phyloP scores from a whole-genome alignment of 768 basidiomycete genomes.

The Neoboletus brunneissimus region DNA sequence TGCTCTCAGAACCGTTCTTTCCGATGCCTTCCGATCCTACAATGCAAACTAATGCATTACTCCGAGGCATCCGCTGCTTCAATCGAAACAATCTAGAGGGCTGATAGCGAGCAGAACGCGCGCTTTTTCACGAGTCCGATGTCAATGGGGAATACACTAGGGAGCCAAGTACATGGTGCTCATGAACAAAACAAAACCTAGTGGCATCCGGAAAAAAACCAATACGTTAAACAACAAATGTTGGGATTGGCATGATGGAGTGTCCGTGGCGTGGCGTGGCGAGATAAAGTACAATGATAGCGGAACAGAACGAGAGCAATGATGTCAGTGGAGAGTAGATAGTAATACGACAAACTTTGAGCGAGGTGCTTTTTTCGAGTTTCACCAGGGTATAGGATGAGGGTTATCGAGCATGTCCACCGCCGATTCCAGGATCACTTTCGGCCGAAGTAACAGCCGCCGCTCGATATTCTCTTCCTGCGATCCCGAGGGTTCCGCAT shows the following conservation, averaged over 20 bases:
- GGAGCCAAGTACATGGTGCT: not conserved
- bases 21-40: too few relatives aligned
- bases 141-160: slow-evolving; percentile 2
- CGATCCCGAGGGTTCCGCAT: slow-evolving; percentile 19
- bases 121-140: not conserved
- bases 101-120: not conserved
- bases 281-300: slow-evolving; percentile 16
- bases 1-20: too few relatives aligned
- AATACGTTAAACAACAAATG: slow-evolving; percentile 5
- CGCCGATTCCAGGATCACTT: slow-evolving; percentile 74
- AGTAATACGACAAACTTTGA: not conserved
- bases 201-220: not conserved
- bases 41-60: too few relatives aligned
- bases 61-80: not conserved
- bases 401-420: slow-evolving; percentile 41
- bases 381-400: not conserved
- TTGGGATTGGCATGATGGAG: slow-evolving; percentile 11
- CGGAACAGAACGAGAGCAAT: slow-evolving; percentile 1
- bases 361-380: not conserved
- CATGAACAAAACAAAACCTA: slow-evolving; percentile 3
- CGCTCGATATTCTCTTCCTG: slow-evolving; percentile 51
- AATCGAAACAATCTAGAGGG: not conserved
- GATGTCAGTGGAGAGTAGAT: not conserved
- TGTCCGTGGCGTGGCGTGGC: slow-evolving; percentile 3
- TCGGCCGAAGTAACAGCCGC: slow-evolving; percentile 64